Percentiles rank a stretch among this genome's conserved stretches.
phyloP scores from a whole-genome alignment of 2,329 filamentous ascomycete species.

The Shiraia bambusicola region DNA sequence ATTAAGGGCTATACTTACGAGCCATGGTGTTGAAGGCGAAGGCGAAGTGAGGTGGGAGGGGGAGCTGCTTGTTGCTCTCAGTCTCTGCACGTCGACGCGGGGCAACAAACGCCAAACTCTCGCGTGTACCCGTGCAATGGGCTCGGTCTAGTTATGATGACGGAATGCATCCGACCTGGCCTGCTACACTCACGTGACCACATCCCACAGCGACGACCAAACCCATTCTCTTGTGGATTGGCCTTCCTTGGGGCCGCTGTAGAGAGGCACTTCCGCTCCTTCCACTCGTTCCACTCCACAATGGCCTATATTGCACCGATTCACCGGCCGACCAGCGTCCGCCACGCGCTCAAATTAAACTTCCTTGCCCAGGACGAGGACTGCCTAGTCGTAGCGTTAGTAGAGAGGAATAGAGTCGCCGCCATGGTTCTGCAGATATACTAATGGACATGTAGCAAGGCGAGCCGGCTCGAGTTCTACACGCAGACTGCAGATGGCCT shows the following conservation, averaged over 20 bases:
- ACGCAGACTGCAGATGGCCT: constrained; percentile 62
- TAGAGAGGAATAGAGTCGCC: background rate
- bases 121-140: constrained; percentile 18
- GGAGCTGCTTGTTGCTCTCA: no score
- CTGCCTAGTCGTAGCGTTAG: constrained; percentile 85
- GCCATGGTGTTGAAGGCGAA: constrained; percentile 23
- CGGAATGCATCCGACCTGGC: constrained; percentile 31
- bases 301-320: constrained; percentile 98
- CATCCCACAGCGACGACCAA: constrained; percentile 3
- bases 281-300: constrained; percentile 14
- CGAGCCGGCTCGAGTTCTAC: constrained; percentile 86
- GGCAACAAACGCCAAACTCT: constrained; percentile 26
- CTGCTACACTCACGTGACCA: constrained; percentile 1
- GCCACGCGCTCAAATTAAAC: constrained; percentile 79
- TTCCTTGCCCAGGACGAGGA: constrained; percentile 75
- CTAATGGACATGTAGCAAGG: constrained; percentile 57
- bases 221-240: background rate
- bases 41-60: constrained; percentile 6
- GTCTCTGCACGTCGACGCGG: constrained; percentile 17
- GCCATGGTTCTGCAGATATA: constrained; percentile 13
- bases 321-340: constrained; percentile 85
- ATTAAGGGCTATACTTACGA: constrained; percentile 23
- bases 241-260: constrained; percentile 12
- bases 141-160: constrained; percentile 29
- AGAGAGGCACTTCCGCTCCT: constrained; percentile 1